These are phyloP conservation scores for Salix viminalis DNA, from an alignment of 345 rosid genomes.

Conservation along the genomic window DNA sequence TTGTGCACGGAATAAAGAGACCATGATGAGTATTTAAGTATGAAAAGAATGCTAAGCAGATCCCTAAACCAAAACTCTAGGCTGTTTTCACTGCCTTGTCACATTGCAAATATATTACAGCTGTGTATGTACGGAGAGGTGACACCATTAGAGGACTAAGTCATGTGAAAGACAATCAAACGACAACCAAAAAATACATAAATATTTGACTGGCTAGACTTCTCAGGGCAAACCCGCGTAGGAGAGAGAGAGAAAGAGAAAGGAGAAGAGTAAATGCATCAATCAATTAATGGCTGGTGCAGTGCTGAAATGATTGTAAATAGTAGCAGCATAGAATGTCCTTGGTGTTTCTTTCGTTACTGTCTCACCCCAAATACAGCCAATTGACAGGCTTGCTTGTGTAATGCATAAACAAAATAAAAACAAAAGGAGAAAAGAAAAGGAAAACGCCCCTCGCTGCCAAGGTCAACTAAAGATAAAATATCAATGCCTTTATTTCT, in stretches of 20 bases:
- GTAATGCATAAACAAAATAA: constrained; percentile 9
- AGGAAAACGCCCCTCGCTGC: not conserved
- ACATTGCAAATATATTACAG: not conserved
- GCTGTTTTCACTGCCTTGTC: not conserved
- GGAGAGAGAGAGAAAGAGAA: not conserved
- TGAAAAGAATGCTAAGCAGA: not conserved
- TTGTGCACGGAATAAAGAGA: not conserved
- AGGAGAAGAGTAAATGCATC: constrained; percentile 27
- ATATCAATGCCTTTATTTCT: constrained; percentile 7
- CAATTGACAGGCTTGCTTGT: constrained; percentile 20
- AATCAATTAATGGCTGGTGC: constrained; percentile 9
- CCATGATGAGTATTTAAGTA: not conserved
- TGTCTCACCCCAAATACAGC: constrained; percentile 18
- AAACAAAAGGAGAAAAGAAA: constrained; percentile 1
- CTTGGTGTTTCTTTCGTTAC: constrained; percentile 10
- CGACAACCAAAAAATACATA: not conserved
- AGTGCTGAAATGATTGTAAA: constrained; percentile 28
- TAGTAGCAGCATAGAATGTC: constrained; percentile 24
- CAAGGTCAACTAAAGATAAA: constrained; percentile 25
- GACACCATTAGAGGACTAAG: not conserved
- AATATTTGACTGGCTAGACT: constrained; percentile 14
- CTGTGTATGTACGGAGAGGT: not conserved
- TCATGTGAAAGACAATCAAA: not conserved
- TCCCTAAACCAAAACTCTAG: not conserved
- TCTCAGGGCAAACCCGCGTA: constrained; percentile 17